Base-by-base conservation (phyloP, 2,329 filamentous ascomycete genomes). In the Paracorniculantispora psalliotae region DNA sequence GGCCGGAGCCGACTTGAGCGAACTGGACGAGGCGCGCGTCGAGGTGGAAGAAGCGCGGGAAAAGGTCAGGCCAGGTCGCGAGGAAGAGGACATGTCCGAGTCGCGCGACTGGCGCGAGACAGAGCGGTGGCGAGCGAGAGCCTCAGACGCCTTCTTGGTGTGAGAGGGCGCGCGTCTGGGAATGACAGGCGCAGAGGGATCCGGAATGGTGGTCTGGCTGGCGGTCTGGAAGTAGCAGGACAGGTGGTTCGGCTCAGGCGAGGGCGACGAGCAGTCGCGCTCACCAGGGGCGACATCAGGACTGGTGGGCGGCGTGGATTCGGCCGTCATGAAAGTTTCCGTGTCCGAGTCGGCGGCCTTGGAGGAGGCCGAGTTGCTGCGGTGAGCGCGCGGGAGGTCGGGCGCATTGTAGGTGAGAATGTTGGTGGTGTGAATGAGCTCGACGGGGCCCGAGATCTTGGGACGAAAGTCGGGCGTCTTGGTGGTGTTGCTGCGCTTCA, bases 331-430 rank as follows among this genome's bases (percentile, higher is more conserved):
- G 26, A 46, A 59, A n/a, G 77, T 81, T 39, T 78, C 75, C 59
- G 83, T 83, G 66, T 93, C 90, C 4, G 88, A 91, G 63, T 93
- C 90, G 61, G 89, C 86, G 3, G 87, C 89, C 65, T 81, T 81
- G 60, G 73, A 76, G 2, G 81, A 78, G 7, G 54, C 50, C 30
- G 75, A 77, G 66, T 78, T 79, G 69, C 78, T 78, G 41, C 81
- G 83, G 12, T 70, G 66, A n/a, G 64, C 71, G 68, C 69, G 80
- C 47, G 78, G 77, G 62, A 97, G 86, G 70, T 97, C 89, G 53
- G 93, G 93, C 10, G 94, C 92, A 70, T 93, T 93, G 81, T 96
- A 96, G 8, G 91, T 92, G 57, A 97, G 87, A 83, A 96, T 91
- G 75, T 97, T 99, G 66, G 94, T 97, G 5, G 93, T 96, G 61